A percentile compares a stretch with the other conserved stretches of the same genome.
These are phyloP conservation scores for Ceratocystiopsis minuta DNA, from an alignment of 2,329 filamentous ascomycete genomes.

Conservation along the genomic window DNA sequence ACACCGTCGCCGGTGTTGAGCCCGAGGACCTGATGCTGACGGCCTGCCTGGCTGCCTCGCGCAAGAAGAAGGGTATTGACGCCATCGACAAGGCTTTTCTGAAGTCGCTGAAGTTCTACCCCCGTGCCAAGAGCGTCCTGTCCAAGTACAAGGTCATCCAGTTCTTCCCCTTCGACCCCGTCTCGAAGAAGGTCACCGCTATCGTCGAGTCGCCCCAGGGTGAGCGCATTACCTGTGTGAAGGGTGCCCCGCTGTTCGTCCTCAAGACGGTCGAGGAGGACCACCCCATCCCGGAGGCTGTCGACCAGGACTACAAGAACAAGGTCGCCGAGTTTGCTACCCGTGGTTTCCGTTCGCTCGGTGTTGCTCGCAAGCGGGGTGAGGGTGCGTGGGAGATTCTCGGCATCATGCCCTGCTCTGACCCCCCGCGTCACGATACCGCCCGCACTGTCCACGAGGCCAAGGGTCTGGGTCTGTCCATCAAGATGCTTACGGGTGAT, in stretches of 20 bases:
- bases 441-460: constrained; percentile 81
- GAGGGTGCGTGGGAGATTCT: constrained; percentile 76
- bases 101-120: constrained; percentile 68
- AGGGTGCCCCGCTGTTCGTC: constrained; percentile 78
- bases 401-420: constrained; percentile 86
- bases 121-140: constrained; percentile 61
- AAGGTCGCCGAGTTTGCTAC: constrained; percentile 82
- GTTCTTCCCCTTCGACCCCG: constrained; percentile 79
- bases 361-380: constrained; percentile 78
- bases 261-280: constrained; percentile 77
- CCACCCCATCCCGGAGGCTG: constrained; percentile 55
- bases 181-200: constrained; percentile 82
- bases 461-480: constrained; percentile 69
- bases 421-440: constrained; percentile 80
- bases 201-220: constrained; percentile 69
- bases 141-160: constrained; percentile 71
- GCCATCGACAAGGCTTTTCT: constrained; percentile 91
- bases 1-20: constrained; percentile 64
- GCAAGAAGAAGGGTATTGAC: constrained; percentile 92
- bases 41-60: constrained; percentile 73
- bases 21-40: constrained; percentile 82
- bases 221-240: constrained; percentile 74
- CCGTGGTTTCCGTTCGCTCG: constrained; percentile 85
- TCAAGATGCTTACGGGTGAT: constrained; percentile 94
- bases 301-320: constrained; percentile 77